These are phyloP conservation scores for Rhododendron ferrugineum DNA, from an alignment of 148 eudicot genomes.

Conservation along the genomic window DNA sequence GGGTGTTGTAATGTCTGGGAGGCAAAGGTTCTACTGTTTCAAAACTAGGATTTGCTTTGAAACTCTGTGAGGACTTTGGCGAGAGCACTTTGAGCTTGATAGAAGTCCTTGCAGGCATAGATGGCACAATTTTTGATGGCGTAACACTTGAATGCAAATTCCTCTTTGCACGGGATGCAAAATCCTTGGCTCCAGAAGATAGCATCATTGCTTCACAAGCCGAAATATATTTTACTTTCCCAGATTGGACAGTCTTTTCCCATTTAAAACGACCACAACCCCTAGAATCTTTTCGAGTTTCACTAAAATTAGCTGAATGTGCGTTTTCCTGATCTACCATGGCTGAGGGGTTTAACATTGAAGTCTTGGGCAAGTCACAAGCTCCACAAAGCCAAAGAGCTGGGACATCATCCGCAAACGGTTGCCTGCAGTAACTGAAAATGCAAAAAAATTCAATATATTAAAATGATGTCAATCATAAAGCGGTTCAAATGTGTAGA, in stretches of 20 bases:
- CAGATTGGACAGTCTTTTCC: slow-evolving; percentile 22
- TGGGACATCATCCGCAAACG: not conserved
- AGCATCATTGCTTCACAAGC: slow-evolving; percentile 26
- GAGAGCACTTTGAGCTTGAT: not conserved
- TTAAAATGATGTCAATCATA: not conserved
- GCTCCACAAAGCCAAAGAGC: slow-evolving; percentile 24
- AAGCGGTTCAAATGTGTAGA: not conserved
- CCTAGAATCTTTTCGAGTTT: not conserved
- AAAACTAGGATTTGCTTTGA: slow-evolving; percentile 9
- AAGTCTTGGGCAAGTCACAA: not conserved
- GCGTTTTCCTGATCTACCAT: not conserved
- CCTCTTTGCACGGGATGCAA: not conserved
- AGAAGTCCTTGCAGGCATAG: not conserved
- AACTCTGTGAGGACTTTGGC: not conserved
- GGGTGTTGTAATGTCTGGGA: not conserved
- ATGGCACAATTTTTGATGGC: not conserved
- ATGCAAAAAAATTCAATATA: not conserved
- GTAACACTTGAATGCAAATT: not conserved
- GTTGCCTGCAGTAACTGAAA: slow-evolving; percentile 30
- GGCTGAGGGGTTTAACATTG: not conserved
- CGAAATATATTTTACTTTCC: slow-evolving; percentile 23
- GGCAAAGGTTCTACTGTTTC: not conserved
- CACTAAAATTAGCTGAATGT: not conserved
- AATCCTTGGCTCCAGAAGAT: slow-evolving; percentile 12
- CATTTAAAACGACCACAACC: not conserved